A percentile compares a stretch with the other conserved stretches of the same genome.
phyloP scores from a whole-genome alignment of 78 protist species.

The Anaeramoeba ignava region DNA sequence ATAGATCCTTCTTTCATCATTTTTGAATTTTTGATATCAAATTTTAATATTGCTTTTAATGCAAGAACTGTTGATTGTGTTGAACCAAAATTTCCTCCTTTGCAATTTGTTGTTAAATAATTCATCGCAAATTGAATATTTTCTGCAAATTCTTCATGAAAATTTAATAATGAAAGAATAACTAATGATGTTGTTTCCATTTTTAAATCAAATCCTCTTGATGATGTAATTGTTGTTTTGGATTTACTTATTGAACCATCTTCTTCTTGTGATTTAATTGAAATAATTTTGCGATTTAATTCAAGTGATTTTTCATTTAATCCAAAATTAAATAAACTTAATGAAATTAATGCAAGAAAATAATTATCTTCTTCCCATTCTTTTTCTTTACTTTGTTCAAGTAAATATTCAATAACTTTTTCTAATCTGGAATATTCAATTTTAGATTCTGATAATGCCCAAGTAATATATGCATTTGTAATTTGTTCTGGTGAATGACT shows the following conservation, averaged over 20 bases:
- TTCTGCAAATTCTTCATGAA: neutral
- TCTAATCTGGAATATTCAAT: neutral
- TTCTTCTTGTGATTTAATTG: no score
- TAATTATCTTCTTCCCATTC: neutral
- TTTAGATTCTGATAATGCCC: neutral
- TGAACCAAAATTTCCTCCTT: slow-evolving; percentile 12
- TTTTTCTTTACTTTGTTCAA: neutral
- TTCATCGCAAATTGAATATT: neutral
- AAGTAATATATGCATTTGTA: neutral
- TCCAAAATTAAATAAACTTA: neutral
- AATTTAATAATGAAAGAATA: slow-evolving; percentile 1
- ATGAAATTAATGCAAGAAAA: neutral
- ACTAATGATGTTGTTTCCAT: slow-evolving; percentile 23
- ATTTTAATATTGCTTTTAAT: no score
- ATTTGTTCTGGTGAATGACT: neutral
- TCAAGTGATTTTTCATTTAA: neutral
- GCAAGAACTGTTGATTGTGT: slow-evolving; percentile 30
- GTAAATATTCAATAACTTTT: neutral
- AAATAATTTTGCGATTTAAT: no score
- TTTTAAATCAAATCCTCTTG: slow-evolving; percentile 7
- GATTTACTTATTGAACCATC: no score
- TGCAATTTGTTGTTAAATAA: slow-evolving; percentile 2
- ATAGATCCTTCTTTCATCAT: no score
- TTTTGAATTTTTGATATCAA: no score
- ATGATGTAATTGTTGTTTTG: slow-evolving; percentile 28